A percentile compares a stretch with the other conserved stretches of the same genome.
Evolutionary conservation across 2,329 filamentous ascomycete genomes (phyloP).

Genomic region (Talaromyces amestolkiae): DNA sequence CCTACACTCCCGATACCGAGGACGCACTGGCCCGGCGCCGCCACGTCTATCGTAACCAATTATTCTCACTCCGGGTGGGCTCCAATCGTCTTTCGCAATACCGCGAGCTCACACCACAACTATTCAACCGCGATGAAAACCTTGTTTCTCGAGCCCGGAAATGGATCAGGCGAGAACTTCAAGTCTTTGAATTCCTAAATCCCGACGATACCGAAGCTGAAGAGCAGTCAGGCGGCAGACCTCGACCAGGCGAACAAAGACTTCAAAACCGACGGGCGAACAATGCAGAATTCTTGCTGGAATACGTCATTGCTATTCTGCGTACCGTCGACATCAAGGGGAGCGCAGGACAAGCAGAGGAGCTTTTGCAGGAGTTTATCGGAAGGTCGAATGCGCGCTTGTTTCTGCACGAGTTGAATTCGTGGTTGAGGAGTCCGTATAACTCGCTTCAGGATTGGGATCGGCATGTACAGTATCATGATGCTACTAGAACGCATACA

Average conservation of each 20-base stretch:
- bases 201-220: slow-evolving; percentile 27
- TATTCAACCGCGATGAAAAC: slow-evolving; percentile 63
- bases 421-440: slow-evolving; percentile 80
- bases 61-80: slow-evolving; percentile 79
- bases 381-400: slow-evolving; percentile 69
- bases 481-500: slow-evolving; percentile 11
- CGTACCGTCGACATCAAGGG: slow-evolving; percentile 80
- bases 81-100: slow-evolving; percentile 76
- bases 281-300: slow-evolving; percentile 79
- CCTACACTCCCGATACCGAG: slow-evolving; percentile 17
- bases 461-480: slow-evolving; percentile 68
- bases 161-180: slow-evolving; percentile 80
- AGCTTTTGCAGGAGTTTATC: slow-evolving; percentile 74
- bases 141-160: slow-evolving; percentile 73
- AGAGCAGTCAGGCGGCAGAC: slow-evolving; percentile 4
- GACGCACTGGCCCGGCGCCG: slow-evolving; percentile 61
- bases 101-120: slow-evolving; percentile 65
- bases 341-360: slow-evolving; percentile 73
- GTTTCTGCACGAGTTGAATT: slow-evolving; percentile 80
- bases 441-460: slow-evolving; percentile 75
- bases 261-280: slow-evolving; percentile 52
- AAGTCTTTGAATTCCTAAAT: slow-evolving; percentile 73
- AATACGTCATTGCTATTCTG: slow-evolving; percentile 80
- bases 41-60: slow-evolving; percentile 67
- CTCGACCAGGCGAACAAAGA: slow-evolving; percentile 32